phyloP scores from a whole-genome alignment of 2,329 filamentous ascomycete genomes.

The Drechslerella coelobrocha region DNA sequence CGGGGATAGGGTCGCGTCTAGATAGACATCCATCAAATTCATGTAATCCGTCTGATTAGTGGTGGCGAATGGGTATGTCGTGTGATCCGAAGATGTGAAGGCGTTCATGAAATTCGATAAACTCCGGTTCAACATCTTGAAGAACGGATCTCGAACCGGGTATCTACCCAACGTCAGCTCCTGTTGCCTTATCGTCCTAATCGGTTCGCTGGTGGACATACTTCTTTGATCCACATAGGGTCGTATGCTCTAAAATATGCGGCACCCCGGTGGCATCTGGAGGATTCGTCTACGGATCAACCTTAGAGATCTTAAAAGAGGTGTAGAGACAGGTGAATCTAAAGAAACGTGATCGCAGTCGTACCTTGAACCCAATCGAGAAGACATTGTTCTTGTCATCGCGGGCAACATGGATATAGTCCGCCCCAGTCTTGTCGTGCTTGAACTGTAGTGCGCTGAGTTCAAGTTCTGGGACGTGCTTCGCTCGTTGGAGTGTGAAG shows the following conservation, averaged over 20 bases:
- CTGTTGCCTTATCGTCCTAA: conserved; percentile 46
- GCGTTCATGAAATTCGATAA: conserved; percentile 99
- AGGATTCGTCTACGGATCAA: conserved; percentile 73
- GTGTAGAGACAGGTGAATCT: not conserved
- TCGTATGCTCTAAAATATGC: conserved; percentile 97
- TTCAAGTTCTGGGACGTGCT: conserved; percentile 93
- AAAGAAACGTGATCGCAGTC: conserved; percentile 6
- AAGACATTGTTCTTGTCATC: conserved; percentile 99
- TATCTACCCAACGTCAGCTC: conserved; percentile 63
- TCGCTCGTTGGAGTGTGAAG: conserved; percentile 86
- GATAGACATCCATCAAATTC: conserved; percentile 94
- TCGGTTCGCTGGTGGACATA: conserved; percentile 59
- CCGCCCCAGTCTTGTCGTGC: conserved; percentile 93
- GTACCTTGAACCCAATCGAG: conserved; percentile 87
- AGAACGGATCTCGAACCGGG: conserved; percentile 98
- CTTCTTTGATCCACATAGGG: conserved; percentile 92
- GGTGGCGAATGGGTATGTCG: conserved; percentile 96
- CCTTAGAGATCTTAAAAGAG: conserved; percentile 43
- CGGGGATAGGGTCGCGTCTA: conserved; percentile 90
- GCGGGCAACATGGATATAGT: conserved; percentile 92
- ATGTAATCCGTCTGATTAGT: conserved; percentile 94
- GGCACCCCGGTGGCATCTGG: conserved; percentile 95
- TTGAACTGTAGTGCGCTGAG: conserved; percentile 87
- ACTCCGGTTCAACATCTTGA: conserved; percentile 98
- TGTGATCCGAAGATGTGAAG: conserved; percentile 94